Evolutionary conservation across 2,329 filamentous ascomycete genomes (phyloP).

Genomic region (Dichotomopilus funicola): DNA sequence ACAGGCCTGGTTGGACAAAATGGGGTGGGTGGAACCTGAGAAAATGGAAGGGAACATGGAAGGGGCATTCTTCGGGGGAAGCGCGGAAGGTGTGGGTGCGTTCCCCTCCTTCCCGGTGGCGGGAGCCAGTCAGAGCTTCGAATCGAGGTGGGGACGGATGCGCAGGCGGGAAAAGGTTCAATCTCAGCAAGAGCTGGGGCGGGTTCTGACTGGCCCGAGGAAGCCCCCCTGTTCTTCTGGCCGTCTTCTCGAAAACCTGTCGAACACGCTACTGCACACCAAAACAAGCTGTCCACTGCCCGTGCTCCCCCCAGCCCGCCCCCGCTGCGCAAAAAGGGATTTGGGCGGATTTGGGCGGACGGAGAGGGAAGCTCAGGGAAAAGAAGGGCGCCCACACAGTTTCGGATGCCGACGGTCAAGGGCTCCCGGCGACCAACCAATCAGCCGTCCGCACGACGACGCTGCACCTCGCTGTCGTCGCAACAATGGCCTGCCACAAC

Average conservation of each 20-base stretch:
- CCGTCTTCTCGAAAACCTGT: conserved; percentile 26
- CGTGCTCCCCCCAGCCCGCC: conserved; percentile 5
- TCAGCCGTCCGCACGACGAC: background rate
- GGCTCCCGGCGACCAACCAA: background rate
- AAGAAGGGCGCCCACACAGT: no score
- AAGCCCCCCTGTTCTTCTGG: conserved; percentile 21
- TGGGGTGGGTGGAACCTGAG: conserved; percentile 8
- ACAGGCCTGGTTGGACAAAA: background rate
- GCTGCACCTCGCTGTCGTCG: background rate
- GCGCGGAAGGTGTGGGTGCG: conserved; percentile 18
- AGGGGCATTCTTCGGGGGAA: conserved; percentile 8
- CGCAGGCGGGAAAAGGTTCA: conserved; percentile 23
- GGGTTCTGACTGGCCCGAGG: conserved; percentile 15
- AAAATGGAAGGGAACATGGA: conserved; percentile 11
- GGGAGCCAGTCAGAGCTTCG: conserved; percentile 13
- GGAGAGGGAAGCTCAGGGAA: no score
- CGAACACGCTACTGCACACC: conserved; percentile 23
- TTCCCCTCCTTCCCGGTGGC: conserved; percentile 12
- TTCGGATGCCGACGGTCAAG: no score
- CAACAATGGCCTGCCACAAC: no score
- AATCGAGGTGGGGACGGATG: conserved; percentile 13
- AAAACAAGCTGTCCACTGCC: conserved; percentile 13
- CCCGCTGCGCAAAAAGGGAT: background rate
- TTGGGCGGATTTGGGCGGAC: background rate
- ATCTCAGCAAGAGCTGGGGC: conserved; percentile 20